Conservation (phyloP, 176 grass and related monocot genomes). For the Zoysia japonica region DNA sequence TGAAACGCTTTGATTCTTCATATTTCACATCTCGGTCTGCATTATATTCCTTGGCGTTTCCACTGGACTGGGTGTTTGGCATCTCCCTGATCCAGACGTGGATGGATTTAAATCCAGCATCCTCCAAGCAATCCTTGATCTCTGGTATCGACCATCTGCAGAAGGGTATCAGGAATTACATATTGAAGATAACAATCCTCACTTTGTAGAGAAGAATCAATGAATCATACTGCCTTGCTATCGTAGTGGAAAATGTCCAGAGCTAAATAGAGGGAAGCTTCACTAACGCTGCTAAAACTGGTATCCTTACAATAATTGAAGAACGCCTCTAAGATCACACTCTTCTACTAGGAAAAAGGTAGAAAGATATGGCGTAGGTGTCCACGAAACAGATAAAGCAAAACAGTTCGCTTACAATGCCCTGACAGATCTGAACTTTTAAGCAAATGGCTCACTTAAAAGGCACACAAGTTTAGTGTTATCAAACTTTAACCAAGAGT, state of each 20-base stretch:
- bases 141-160: constrained; percentile 89
- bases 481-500: neutral
- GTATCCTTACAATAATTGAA: constrained; percentile 6
- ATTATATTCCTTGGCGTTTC: constrained; percentile 50
- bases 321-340: neutral
- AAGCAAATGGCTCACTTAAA: neutral
- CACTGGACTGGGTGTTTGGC: constrained; percentile 63
- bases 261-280: constrained; percentile 1
- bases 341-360: neutral
- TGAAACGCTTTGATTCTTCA: constrained; percentile 64
- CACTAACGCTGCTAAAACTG: neutral
- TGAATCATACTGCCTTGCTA: neutral
- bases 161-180: neutral
- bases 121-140: constrained; percentile 60
- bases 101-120: constrained; percentile 75
- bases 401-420: neutral
- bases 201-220: neutral
- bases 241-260: constrained; percentile 8
- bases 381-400: neutral
- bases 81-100: constrained; percentile 82
- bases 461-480: neutral
- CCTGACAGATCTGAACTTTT: neutral
- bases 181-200: neutral
- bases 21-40: constrained; percentile 68
- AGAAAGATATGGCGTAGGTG: constrained; percentile 2